Evolutionary conservation across 176 grass and related monocot species (phyloP).

Genomic region (Otatea glauca): DNA sequence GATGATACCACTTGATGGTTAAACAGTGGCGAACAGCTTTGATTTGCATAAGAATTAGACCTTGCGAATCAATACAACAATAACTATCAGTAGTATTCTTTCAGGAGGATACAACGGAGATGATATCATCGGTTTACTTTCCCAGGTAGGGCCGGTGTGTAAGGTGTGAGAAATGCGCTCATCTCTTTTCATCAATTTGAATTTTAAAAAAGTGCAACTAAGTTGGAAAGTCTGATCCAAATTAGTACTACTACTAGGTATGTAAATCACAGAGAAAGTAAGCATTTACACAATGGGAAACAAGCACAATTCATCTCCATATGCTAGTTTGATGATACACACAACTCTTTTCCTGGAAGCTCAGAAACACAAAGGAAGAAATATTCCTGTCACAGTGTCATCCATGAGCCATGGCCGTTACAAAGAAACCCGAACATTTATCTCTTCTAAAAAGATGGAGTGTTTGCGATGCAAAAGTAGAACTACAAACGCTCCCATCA

Average conservation of each 20-base stretch:
- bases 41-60: slow-evolving; percentile 22
- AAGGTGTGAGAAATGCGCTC: background rate
- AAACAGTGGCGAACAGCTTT: slow-evolving; percentile 36
- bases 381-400: background rate
- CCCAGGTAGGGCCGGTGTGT: background rate
- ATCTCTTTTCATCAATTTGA: background rate
- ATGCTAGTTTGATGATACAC: background rate
- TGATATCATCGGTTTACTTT: background rate
- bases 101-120: background rate
- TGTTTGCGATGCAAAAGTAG: background rate
- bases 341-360: background rate
- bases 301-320: background rate
- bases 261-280: background rate
- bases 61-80: slow-evolving; percentile 30
- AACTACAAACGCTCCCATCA: background rate
- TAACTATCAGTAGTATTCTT: background rate
- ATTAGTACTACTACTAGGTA: no score
- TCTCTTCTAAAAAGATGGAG: no score
- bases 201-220: background rate
- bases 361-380: background rate
- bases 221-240: background rate
- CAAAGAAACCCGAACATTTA: background rate
- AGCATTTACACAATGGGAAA: background rate
- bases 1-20: slow-evolving; percentile 27
- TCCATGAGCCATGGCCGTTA: background rate